Evolutionary conservation across 768 basidiomycete species (phyloP).

Genomic region (Tephrocybe rancida): DNA sequence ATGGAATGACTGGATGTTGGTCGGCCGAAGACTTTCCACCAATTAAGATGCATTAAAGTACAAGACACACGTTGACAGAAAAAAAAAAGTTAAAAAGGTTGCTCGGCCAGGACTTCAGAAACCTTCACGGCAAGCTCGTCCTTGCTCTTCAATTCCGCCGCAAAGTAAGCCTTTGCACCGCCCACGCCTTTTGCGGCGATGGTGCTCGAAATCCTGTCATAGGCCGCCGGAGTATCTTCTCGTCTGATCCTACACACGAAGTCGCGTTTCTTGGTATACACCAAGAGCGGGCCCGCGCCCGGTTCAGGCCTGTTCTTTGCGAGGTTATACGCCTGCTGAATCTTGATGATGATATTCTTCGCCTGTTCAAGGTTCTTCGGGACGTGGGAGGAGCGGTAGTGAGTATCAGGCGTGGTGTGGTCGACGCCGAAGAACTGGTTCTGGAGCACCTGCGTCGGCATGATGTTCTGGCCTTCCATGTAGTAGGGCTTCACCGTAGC

Average conservation of each 20-base stretch:
- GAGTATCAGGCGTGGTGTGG: conserved; percentile 21
- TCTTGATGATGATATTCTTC: conserved; percentile 54
- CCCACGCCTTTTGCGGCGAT: conserved; percentile 34
- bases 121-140: conserved; percentile 53
- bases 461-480: conserved; percentile 6
- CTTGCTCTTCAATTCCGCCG: conserved; percentile 48
- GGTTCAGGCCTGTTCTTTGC: conserved; percentile 1
- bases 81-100: no score
- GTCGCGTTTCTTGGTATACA: conserved; percentile 58
- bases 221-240: conserved; percentile 33
- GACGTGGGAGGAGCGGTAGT: conserved; percentile 23
- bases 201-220: conserved; percentile 40
- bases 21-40: no score
- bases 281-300: conserved; percentile 25
- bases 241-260: conserved; percentile 47
- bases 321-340: conserved; percentile 44
- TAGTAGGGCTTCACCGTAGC: conserved; percentile 52
- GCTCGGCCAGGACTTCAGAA: conserved; percentile 55
- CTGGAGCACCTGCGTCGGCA: conserved; percentile 28
- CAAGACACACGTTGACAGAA: no score
- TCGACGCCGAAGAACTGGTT: conserved; percentile 30
- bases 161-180: conserved; percentile 53
- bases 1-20: no score
- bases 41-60: no score
- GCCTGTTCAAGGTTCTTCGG: conserved; percentile 22